Conservation (phyloP, 257 asterid genomes). For the Nicotiana tabacum region DNA sequence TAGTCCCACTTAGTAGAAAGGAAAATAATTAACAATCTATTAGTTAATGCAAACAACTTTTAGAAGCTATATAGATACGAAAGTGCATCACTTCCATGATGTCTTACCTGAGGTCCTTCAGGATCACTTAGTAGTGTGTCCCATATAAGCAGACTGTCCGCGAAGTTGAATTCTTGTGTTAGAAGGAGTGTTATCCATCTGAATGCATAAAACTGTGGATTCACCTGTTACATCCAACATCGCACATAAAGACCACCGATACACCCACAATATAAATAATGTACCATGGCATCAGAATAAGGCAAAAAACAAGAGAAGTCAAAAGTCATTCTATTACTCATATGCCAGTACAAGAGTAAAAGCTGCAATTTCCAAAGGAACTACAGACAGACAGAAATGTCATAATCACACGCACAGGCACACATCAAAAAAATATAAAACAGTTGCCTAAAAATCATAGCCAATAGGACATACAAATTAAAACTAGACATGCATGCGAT, state of each 20-base stretch:
- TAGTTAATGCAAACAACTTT: neutral
- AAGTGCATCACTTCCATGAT: neutral
- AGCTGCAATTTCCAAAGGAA: constrained; percentile 2
- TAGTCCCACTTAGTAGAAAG: neutral
- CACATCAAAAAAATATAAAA: neutral
- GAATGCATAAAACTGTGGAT: constrained; percentile 98
- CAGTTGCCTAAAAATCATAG: neutral
- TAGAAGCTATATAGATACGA: neutral
- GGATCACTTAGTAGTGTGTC: constrained; percentile 93
- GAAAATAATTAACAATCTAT: neutral
- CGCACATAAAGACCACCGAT: neutral
- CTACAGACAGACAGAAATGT: neutral
- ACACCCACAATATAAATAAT: neutral
- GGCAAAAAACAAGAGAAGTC: constrained; percentile 2
- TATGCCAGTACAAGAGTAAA: neutral
- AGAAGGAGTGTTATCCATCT: constrained; percentile 96
- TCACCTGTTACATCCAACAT: constrained; percentile 60
- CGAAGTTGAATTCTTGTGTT: constrained; percentile 89
- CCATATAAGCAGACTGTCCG: constrained; percentile 81
- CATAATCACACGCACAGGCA: neutral
- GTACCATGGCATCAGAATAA: neutral
- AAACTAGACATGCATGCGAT: neutral
- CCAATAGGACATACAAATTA: neutral
- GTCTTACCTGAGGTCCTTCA: constrained; percentile 91
- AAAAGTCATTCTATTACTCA: neutral